Conservation (phyloP, 441 rosid species). For the Aleurites moluccanus region DNA sequence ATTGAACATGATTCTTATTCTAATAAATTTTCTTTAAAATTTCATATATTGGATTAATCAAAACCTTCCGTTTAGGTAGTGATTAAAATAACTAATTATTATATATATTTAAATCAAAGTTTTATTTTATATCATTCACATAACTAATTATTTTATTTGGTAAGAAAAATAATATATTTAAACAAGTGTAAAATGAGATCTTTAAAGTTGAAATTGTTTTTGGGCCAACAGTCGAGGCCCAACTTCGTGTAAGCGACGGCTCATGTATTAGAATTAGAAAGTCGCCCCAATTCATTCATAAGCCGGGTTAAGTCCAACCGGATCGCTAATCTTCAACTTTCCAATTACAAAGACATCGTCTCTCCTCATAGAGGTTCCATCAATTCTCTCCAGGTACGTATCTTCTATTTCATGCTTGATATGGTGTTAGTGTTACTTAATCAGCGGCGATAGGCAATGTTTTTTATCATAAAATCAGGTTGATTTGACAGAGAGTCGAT, state of each 20-base stretch:
- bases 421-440: background rate
- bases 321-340: slow-evolving; percentile 61
- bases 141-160: too few relatives aligned
- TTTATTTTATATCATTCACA: too few relatives aligned
- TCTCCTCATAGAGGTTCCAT: slow-evolving; percentile 85
- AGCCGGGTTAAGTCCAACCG: slow-evolving; percentile 60
- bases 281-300: slow-evolving; percentile 57
- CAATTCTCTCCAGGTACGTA: slow-evolving; percentile 78
- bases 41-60: too few relatives aligned
- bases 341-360: slow-evolving; percentile 75
- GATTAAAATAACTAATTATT: too few relatives aligned
- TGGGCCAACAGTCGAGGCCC: background rate
- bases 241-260: background rate
- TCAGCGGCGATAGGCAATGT: background rate
- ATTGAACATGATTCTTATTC: too few relatives aligned
- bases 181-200: too few relatives aligned
- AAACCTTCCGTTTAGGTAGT: too few relatives aligned
- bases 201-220: background rate
- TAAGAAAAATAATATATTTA: too few relatives aligned
- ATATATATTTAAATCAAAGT: too few relatives aligned
- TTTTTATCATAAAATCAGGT: slow-evolving; percentile 55
- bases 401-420: background rate
- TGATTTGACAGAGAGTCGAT: slow-evolving; percentile 88
- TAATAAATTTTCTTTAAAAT: too few relatives aligned
- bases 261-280: slow-evolving; percentile 5